Evolutionary conservation across 805 yeast species (phyloP).

Genomic region (Pichia kluyveri): DNA sequence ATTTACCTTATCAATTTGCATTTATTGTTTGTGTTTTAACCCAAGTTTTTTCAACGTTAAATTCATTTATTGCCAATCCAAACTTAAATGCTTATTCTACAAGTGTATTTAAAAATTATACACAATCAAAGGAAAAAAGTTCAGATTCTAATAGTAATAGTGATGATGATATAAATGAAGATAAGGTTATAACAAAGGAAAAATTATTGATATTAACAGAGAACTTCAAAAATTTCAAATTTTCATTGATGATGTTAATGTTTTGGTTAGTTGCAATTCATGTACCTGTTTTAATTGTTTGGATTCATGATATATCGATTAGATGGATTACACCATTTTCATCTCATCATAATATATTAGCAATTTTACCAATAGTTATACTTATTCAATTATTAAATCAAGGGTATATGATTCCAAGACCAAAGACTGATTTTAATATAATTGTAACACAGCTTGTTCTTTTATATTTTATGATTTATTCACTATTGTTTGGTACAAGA

Average conservation of each 20-base stretch:
- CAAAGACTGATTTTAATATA: conserved; percentile 18
- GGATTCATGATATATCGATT: conserved; percentile 68
- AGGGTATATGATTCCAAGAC: conserved; percentile 38
- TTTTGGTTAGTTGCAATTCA: conserved; percentile 74
- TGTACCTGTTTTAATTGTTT: conserved; percentile 70
- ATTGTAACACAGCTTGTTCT: conserved; percentile 31
- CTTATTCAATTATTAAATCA: conserved; percentile 43
- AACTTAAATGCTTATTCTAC: conserved; percentile 5
- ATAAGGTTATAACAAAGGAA: neutral
- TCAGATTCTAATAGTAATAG: neutral
- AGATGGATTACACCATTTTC: conserved; percentile 80
- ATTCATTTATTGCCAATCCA: neutral
- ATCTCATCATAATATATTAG: conserved; percentile 76
- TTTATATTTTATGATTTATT: conserved; percentile 47
- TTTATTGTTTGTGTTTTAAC: conserved; percentile 50
- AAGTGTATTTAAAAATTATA: no score
- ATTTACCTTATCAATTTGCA: conserved; percentile 77
- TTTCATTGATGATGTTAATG: conserved; percentile 59
- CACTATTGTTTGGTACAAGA: conserved; percentile 66
- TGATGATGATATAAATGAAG: neutral
- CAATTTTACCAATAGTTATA: conserved; percentile 64
- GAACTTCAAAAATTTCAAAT: conserved; percentile 46
- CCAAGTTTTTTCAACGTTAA: conserved; percentile 31
- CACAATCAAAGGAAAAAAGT: neutral
- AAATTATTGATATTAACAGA: neutral